phyloP scores from a whole-genome alignment of 1,139 yeast species.

The Debaryomyces udenii region DNA sequence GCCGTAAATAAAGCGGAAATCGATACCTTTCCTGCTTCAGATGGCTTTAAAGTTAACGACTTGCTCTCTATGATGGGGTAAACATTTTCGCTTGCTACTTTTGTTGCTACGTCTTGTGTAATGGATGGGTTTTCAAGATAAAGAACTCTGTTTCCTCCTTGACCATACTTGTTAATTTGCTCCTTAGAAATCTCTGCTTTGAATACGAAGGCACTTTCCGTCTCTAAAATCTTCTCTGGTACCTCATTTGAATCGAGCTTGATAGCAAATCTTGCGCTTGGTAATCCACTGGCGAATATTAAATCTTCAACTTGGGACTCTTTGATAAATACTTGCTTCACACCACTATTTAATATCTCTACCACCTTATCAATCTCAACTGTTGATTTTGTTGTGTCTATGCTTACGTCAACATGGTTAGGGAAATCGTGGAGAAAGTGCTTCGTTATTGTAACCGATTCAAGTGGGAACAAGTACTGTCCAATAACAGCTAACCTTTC shows the following conservation, averaged over 20 bases:
- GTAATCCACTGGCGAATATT: slow-evolving; percentile 56
- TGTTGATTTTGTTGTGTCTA: slow-evolving; percentile 32
- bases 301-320: slow-evolving; percentile 33
- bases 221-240: slow-evolving; percentile 18
- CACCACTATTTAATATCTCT: slow-evolving; percentile 69
- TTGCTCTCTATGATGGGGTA: slow-evolving; percentile 50
- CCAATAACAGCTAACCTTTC: slow-evolving; percentile 41
- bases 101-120: slow-evolving; percentile 30
- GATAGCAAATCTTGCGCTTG: slow-evolving; percentile 59
- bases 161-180: slow-evolving; percentile 23
- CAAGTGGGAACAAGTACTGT: slow-evolving; percentile 38
- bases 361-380: slow-evolving; percentile 48
- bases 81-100: slow-evolving; percentile 41
- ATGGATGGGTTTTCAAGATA: slow-evolving; percentile 30
- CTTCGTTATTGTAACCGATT: slow-evolving; percentile 30
- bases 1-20: slow-evolving; percentile 57
- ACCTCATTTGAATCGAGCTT: slow-evolving; percentile 23
- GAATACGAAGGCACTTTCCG: slow-evolving; percentile 29
- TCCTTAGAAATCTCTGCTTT: slow-evolving; percentile 18
- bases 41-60: slow-evolving; percentile 46
- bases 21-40: slow-evolving; percentile 37
- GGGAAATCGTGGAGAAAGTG: slow-evolving; percentile 43
- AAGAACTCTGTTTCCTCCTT: slow-evolving; percentile 48
- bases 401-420: slow-evolving; percentile 31
- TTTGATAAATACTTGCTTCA: slow-evolving; percentile 52